Base-by-base conservation (phyloP, 495 filamentous ascomycete genomes). In the Chaetomium cochliodes region DNA sequence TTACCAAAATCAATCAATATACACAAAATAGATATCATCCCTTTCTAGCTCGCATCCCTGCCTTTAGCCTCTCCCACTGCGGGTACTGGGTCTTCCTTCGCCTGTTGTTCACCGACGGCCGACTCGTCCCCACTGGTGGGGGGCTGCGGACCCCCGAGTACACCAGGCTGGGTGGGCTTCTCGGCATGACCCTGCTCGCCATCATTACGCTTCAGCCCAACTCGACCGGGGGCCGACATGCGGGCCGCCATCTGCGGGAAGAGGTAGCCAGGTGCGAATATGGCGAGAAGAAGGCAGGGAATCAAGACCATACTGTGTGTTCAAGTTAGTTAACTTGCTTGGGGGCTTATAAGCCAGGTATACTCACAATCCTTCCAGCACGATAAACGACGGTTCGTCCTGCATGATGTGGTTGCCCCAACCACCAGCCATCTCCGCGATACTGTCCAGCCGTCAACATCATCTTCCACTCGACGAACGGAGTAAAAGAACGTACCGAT, bases 331-430 rank as follows among this genome's bases (percentile, higher is more conserved):
- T 3, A 59, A 33, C 33, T 25, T 1, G 28, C 20, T 44, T 9
- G 11, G 2, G 30, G 2, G 4, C 11, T 5, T 2, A n/a, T 13
- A 3, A 5, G 9, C 13, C 2, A 16, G 26, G 4, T 11, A 13
- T 16, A 70, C 75, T 74, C 62, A 79, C 77, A 74, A 73, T 65
- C 73, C 71, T 71, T 91, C 87, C 46, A 91, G 75, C 15, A 84
- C 80, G 22, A 88, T 80, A 68, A 90, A 90, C 20, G 83, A 81
- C 25, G 78, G 68, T 74, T 90, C 84, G 64, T 87, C 82, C 67
- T 85, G 86, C 87, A 90, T 90, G 66, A 89, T 79, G 0, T 78
- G 69, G 70, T 84, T 87, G 6, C 85, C 85, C 87, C 87, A 91
- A 13, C 88, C 88, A 12, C 85, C 86, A 6, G 83, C 81, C 84